Evolutionary conservation across 208 protist genomes (phyloP), one percentile per base, ranked within the genome.

Genomic region (Acanthamoeba castellanii): DNA sequence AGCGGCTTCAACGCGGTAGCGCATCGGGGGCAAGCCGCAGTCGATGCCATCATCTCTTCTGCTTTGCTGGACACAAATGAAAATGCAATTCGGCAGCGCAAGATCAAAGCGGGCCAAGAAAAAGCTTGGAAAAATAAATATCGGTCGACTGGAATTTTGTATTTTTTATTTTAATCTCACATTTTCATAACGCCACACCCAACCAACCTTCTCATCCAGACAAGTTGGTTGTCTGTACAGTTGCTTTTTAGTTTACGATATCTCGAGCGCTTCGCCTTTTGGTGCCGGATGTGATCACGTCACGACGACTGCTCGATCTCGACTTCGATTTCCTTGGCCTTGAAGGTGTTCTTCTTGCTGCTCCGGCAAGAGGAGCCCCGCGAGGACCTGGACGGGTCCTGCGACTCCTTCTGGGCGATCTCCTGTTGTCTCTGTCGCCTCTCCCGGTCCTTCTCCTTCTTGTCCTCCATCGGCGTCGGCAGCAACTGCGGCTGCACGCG

Each of bases 171-270:
- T 55, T 11, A 1, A 9, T 55, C 50, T 20, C 50, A 9, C 14
- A 55, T 55, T 18, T 55, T 55, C 50, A 6, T 42, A 42, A 42
- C 37, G 37, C 37, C 37, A 42, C 37, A 57, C 6, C 6, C 55
- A n/a, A 11, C 76, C 76, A 27, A 85, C 76, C 45, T 85, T 85
- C 76, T 85, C 76, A 85, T 85, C 76, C 42, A 85, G 76, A 85
- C 47, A 50, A 32, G 76, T 30, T 85, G 76, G 45, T 30, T 20
- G 76, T 30, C 76, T 85, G 76, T 85, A 85, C 76, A 85, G 32
- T 78, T 45, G 25, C 8, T 57, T 59, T 16, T 9, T 59, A 85
- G 30, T 47, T 32, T 85, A 52, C 74, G 32, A 47, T 5, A 25
- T 9, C 30, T 72, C 20, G 30, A 9, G 20, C 11, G 25, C 27